Percentiles rank a stretch among this genome's conserved stretches.
Evolutionary conservation across 2,329 filamentous ascomycete genomes (phyloP).

Genomic region (Alternaria novae-zelandiae): DNA sequence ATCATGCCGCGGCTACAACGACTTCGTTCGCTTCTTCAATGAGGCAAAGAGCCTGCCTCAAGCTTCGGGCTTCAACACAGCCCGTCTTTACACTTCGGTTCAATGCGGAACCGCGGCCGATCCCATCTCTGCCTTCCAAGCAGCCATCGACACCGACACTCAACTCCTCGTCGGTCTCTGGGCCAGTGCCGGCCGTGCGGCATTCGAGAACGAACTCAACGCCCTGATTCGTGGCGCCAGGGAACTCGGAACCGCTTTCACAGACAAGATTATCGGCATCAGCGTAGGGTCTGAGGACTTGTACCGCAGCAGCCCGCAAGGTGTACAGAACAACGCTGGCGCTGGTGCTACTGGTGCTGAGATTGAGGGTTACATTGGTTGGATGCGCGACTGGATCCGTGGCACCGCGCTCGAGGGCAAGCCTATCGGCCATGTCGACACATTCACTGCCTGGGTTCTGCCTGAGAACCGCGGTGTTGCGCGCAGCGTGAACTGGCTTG

Average conservation of each 20-base stretch:
- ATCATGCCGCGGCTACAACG: constrained; percentile 63
- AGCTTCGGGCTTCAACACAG: constrained; percentile 69
- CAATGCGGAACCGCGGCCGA: constrained; percentile 68
- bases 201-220: constrained; percentile 73
- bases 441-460: constrained; percentile 76
- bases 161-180: constrained; percentile 81
- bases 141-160: constrained; percentile 80
- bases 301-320: constrained; percentile 65
- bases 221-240: constrained; percentile 72
- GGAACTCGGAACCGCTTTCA: constrained; percentile 71
- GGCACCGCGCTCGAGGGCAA: constrained; percentile 65
- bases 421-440: constrained; percentile 83
- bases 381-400: constrained; percentile 68
- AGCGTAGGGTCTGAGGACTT: constrained; percentile 83
- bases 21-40: constrained; percentile 74
- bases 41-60: constrained; percentile 68
- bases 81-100: constrained; percentile 74
- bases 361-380: constrained; percentile 72
- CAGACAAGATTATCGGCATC: constrained; percentile 74
- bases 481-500: constrained; percentile 75
- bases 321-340: constrained; percentile 66
- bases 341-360: constrained; percentile 66
- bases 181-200: constrained; percentile 70
- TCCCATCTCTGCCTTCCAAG: constrained; percentile 57
- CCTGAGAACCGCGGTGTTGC: constrained; percentile 72